Conservation (phyloP, 2,329 filamentous ascomycete genomes). For the Ophiocordyceps camponoti-leonardi region DNA sequence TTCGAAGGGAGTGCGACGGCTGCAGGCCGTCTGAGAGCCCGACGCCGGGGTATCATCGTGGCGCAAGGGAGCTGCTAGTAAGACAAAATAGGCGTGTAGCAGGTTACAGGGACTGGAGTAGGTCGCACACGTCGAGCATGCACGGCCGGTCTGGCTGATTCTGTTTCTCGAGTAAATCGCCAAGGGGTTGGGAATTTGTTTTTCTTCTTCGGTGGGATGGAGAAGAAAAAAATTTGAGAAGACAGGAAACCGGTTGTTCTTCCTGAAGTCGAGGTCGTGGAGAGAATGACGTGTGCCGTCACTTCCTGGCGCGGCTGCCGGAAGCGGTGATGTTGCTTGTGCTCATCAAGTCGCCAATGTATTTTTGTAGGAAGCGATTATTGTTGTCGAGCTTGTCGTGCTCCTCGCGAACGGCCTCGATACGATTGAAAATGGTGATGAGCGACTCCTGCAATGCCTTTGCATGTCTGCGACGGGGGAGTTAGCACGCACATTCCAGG, state of each 20-base stretch:
- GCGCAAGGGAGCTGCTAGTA: too few species aligned
- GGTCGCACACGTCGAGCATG: too few species aligned
- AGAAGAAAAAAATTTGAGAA: neutral
- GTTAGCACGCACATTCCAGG: too few species aligned
- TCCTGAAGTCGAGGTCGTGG: neutral
- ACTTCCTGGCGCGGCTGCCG: slow-evolving; percentile 35
- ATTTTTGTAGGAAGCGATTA: slow-evolving; percentile 95
- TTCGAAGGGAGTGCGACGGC: too few species aligned
- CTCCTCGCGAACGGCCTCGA: slow-evolving; percentile 85
- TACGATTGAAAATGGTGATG: slow-evolving; percentile 75
- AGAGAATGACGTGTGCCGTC: slow-evolving; percentile 7
- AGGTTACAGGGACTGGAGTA: too few species aligned
- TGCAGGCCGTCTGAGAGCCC: too few species aligned
- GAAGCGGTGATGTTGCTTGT: slow-evolving; percentile 56
- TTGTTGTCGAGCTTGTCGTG: slow-evolving; percentile 94
- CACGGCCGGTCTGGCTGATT: too few species aligned
- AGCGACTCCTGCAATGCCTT: slow-evolving; percentile 79
- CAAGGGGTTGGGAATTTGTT: too few species aligned
- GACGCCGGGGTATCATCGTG: too few species aligned
- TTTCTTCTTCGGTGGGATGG: too few species aligned
- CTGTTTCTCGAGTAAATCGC: too few species aligned
- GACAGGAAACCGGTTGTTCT: neutral
- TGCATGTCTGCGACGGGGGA: slow-evolving; percentile 48
- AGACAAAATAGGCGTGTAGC: too few species aligned
- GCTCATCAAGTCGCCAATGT: slow-evolving; percentile 91